These are phyloP conservation scores for Drechmeria coniospora DNA, from an alignment of 2,329 filamentous ascomycete species.

Conservation along the genomic window DNA sequence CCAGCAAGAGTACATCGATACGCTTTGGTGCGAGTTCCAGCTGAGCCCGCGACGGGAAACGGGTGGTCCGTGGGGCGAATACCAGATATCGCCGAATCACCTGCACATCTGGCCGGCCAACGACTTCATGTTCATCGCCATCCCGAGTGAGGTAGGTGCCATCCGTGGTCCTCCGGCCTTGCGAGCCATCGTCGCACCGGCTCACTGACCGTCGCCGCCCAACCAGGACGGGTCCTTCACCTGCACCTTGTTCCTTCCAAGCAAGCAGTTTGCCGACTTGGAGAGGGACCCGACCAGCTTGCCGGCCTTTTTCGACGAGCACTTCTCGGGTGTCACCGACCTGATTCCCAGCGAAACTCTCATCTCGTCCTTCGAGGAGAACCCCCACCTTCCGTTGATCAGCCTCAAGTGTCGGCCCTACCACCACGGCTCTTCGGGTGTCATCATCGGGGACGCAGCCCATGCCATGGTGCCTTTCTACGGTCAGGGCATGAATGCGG, in stretches of 20 bases:
- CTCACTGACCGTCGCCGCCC: conserved; percentile 3
- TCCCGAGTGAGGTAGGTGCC: conserved; percentile 49
- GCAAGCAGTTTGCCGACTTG: conserved; percentile 50
- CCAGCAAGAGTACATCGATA: conserved; percentile 88
- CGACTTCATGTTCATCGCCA: conserved; percentile 96
- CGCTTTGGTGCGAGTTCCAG: conserved; percentile 91
- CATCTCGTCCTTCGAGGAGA: conserved; percentile 56
- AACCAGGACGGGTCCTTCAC: conserved; percentile 75
- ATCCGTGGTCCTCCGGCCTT: background rate
- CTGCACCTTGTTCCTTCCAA: conserved; percentile 81
- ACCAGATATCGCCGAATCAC: conserved; percentile 78
- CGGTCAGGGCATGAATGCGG: conserved; percentile 94
- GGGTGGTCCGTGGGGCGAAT: conserved; percentile 29
- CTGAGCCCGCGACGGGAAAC: conserved; percentile 40
- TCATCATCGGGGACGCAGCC: conserved; percentile 84
- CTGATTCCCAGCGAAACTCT: conserved; percentile 55
- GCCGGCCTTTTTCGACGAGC: conserved; percentile 57
- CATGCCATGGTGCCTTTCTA: conserved; percentile 99
- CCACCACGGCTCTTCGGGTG: conserved; percentile 60
- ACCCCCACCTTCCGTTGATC: conserved; percentile 85
- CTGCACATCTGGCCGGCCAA: conserved; percentile 94
- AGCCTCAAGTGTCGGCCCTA: conserved; percentile 87
- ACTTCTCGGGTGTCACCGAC: conserved; percentile 76
- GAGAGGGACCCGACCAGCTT: conserved; percentile 45
- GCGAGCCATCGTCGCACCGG: conserved; percentile 4